These are phyloP conservation scores for Wickerhamomyces ciferrii DNA, from an alignment of 805 yeast species.

Conservation along the genomic window DNA sequence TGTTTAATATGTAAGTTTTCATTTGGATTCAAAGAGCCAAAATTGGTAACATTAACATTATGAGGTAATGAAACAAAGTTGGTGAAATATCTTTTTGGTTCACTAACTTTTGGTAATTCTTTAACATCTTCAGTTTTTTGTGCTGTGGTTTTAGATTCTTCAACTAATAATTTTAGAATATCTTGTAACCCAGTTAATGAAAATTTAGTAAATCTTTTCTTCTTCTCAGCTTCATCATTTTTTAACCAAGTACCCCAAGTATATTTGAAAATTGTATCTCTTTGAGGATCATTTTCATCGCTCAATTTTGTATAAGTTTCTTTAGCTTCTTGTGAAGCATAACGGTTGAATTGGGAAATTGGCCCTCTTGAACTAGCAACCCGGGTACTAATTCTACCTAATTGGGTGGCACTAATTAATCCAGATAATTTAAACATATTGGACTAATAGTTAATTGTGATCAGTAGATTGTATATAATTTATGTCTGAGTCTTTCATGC, in stretches of 20 bases:
- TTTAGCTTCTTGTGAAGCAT: constrained; percentile 23
- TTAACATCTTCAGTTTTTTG: constrained; percentile 21
- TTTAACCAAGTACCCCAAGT: constrained; percentile 95
- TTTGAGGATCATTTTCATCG: constrained; percentile 60
- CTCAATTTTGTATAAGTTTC: constrained; percentile 44
- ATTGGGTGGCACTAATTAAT: background rate
- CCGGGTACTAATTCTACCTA: background rate
- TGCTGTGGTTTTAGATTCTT: constrained; percentile 29
- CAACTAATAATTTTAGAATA: constrained; percentile 40
- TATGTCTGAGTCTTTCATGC: background rate
- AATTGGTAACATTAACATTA: constrained; percentile 35
- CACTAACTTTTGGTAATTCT: constrained; percentile 13
- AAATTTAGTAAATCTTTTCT: constrained; percentile 72
- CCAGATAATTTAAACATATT: background rate
- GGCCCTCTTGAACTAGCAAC: background rate
- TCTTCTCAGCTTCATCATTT: constrained; percentile 71
- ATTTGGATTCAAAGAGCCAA: constrained; percentile 40
- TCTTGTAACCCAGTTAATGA: constrained; percentile 71
- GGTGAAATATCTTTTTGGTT: constrained; percentile 33
- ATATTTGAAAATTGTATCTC: constrained; percentile 75
- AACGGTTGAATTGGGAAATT: constrained; percentile 13
- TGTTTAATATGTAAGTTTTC: constrained; percentile 54
- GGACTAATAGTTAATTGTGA: background rate
- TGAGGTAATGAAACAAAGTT: constrained; percentile 41
- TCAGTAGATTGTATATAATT: too few relatives aligned